A percentile compares a stretch with the other conserved stretches of the same genome.
Evolutionary conservation across 306 rosid species (phyloP).

Genomic region (Prunus mira): DNA sequence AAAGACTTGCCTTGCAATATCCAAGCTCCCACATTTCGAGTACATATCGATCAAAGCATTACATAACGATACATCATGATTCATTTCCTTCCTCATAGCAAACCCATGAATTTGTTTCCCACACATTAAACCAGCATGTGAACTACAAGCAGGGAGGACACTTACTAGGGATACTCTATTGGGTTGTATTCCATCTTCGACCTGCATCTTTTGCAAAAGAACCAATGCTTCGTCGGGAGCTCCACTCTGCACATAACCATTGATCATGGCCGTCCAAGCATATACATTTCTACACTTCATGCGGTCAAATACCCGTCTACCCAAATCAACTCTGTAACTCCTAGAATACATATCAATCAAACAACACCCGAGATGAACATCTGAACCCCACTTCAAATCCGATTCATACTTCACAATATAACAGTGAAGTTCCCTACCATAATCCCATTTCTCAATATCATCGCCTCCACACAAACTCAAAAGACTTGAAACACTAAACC

Average conservation of each 20-base stretch:
- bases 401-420: constrained; percentile 50
- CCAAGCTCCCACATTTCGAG: constrained; percentile 76
- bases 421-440: constrained; percentile 77
- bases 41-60: constrained; percentile 83
- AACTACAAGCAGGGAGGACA: constrained; percentile 65
- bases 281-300: constrained; percentile 58
- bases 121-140: constrained; percentile 46
- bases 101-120: constrained; percentile 75
- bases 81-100: constrained; percentile 47
- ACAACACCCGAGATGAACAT: constrained; percentile 71
- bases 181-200: constrained; percentile 53
- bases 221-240: constrained; percentile 50
- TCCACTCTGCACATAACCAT: constrained; percentile 56
- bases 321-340: constrained; percentile 35
- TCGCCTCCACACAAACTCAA: constrained; percentile 40
- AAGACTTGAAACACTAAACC: constrained; percentile 59
- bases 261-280: constrained; percentile 76
- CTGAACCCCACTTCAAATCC: constrained; percentile 39
- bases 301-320: constrained; percentile 59
- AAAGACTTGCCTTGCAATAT: constrained; percentile 51
- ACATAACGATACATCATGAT: constrained; percentile 38
- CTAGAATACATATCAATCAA: constrained; percentile 81
- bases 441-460: constrained; percentile 31
- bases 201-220: constrained; percentile 63
- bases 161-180: constrained; percentile 64